Evolutionary conservation across 257 asterid species (phyloP).

Genomic region (Linaria vulgaris): DNA sequence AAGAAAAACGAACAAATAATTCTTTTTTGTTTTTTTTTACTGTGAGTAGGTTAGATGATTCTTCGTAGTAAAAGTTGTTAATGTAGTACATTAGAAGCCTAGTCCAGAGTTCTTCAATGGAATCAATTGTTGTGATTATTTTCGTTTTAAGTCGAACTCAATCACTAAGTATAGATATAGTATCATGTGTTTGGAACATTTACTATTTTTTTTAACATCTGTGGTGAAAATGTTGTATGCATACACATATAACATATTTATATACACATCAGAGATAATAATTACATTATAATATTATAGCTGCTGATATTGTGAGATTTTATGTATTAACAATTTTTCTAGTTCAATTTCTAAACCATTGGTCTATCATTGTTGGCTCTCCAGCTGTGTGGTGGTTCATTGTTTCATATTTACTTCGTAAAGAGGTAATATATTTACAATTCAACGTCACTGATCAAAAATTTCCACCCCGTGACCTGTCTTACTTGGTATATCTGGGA

Average conservation of each 20-base stretch:
- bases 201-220: no score
- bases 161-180: no score
- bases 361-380: conserved; percentile 22
- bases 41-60: conserved; percentile 13
- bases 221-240: no score
- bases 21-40: conserved; percentile 12
- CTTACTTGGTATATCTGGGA: conserved; percentile 11
- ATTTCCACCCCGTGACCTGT: conserved; percentile 11
- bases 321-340: conserved; percentile 4
- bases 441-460: conserved; percentile 27
- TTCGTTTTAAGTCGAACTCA: background rate
- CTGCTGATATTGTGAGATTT: conserved; percentile 3
- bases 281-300: conserved; percentile 8
- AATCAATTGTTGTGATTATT: conserved; percentile 7
- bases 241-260: no score
- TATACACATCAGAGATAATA: background rate
- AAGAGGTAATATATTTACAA: background rate
- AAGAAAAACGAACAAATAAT: background rate
- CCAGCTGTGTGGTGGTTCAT: conserved; percentile 24
- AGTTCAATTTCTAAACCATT: no score
- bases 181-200: no score
- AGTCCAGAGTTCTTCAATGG: conserved; percentile 13
- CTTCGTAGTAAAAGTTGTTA: conserved; percentile 15
- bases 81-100: conserved; percentile 17
- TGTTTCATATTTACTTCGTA: conserved; percentile 11